A percentile compares a stretch with the other conserved stretches of the same genome.
phyloP scores from a whole-genome alignment of 768 basidiomycete genomes.

The Mycena metata region DNA sequence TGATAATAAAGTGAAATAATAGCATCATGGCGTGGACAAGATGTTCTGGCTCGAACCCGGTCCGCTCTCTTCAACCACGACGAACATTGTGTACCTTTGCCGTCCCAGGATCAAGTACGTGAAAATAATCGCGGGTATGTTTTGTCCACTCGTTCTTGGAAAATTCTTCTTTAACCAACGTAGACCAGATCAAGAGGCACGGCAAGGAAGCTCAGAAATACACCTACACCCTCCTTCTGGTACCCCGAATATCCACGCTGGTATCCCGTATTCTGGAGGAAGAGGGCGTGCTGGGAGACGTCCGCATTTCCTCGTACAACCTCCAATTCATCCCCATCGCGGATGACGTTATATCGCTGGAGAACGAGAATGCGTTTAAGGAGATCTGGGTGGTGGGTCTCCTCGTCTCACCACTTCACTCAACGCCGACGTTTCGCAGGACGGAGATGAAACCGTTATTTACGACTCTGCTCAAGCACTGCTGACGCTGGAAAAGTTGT shows the following conservation, averaged over 20 bases:
- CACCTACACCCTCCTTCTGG: slow-evolving; percentile 88
- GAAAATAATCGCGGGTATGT: slow-evolving; percentile 91
- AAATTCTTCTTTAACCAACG: slow-evolving; percentile 43
- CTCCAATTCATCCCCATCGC: slow-evolving; percentile 95
- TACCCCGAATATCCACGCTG: slow-evolving; percentile 89
- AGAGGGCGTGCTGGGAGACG: slow-evolving; percentile 97
- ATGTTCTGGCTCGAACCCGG: slow-evolving; percentile 99
- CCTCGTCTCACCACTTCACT: slow-evolving; percentile 5
- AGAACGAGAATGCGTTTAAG: slow-evolving; percentile 86
- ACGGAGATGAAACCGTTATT: slow-evolving; percentile 92
- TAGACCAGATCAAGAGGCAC: slow-evolving; percentile 94
- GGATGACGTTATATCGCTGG: slow-evolving; percentile 92
- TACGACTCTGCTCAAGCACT: slow-evolving; percentile 93
- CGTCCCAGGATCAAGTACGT: slow-evolving; percentile 88
- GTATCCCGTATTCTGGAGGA: slow-evolving; percentile 92
- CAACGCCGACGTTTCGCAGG: slow-evolving; percentile 60
- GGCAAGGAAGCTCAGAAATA: slow-evolving; percentile 79
- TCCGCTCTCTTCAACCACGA: slow-evolving; percentile 83
- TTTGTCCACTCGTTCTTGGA: slow-evolving; percentile 23
- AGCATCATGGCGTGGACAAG: slow-evolving; percentile 99
- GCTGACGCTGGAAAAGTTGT: slow-evolving; percentile 83
- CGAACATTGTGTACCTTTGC: slow-evolving; percentile 94
- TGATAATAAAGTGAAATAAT: slow-evolving; percentile 8
- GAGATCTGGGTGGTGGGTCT: slow-evolving; percentile 90
- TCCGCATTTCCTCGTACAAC: slow-evolving; percentile 88